A percentile compares a stretch with the other conserved stretches of the same genome.
Conservation (phyloP, 129 eudicot species). For the Tanacetum coccineum region DNA sequence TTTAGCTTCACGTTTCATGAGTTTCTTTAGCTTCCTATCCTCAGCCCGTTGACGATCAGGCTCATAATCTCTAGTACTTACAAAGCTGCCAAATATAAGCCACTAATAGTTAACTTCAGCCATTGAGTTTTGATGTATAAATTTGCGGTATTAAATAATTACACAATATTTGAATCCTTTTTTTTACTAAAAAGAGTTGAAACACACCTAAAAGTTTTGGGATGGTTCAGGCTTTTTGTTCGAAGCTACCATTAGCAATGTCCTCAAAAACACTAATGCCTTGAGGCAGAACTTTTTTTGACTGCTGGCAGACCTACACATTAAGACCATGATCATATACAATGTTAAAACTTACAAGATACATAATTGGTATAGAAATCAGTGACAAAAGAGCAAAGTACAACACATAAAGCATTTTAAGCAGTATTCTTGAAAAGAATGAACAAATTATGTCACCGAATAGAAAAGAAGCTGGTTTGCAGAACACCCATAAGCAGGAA, state of each 20-base stretch:
- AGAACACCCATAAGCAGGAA: too few species aligned
- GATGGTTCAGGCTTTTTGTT: slow-evolving; percentile 33
- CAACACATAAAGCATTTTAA: too few species aligned
- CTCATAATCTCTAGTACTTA: slow-evolving; percentile 93
- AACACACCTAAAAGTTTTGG: slow-evolving; percentile 55
- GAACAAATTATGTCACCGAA: too few species aligned
- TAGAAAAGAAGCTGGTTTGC: too few species aligned
- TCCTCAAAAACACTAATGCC: slow-evolving; percentile 60
- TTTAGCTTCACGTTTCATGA: slow-evolving; percentile 58
- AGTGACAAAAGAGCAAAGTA: too few species aligned
- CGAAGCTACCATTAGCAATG: slow-evolving; percentile 59
- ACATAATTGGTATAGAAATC: slow-evolving; percentile 4
- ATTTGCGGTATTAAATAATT: too few species aligned
- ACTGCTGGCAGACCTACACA: slow-evolving; percentile 71
- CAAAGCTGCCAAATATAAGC: slow-evolving; percentile 49
- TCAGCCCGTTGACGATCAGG: slow-evolving; percentile 93
- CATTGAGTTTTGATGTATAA: not conserved
- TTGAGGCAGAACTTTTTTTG: slow-evolving; percentile 90
- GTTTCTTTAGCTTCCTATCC: slow-evolving; percentile 55
- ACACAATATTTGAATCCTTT: slow-evolving; percentile 1
- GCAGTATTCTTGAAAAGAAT: too few species aligned
- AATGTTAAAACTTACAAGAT: not conserved
- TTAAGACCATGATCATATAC: slow-evolving; percentile 17
- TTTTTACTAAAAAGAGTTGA: not conserved
- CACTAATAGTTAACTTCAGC: slow-evolving; percentile 4